Evolutionary conservation across 2,329 filamentous ascomycete genomes (phyloP).

Genomic region (Aaosphaeria arxii): DNA sequence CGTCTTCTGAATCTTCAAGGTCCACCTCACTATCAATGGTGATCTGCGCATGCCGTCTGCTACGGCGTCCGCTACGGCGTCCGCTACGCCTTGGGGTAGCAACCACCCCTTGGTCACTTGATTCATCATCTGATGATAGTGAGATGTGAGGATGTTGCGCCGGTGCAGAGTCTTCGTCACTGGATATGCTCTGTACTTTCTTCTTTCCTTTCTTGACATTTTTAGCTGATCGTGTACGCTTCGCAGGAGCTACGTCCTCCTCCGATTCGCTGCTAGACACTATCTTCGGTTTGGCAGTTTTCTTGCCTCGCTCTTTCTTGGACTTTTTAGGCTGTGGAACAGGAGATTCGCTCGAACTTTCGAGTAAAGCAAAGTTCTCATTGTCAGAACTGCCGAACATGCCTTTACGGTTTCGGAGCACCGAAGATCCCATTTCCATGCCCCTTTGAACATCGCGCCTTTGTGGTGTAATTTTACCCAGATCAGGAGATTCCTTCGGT

Average conservation of each 20-base stretch:
- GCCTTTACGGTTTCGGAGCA: constrained; percentile 10
- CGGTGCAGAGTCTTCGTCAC: background rate
- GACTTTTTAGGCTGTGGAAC: background rate
- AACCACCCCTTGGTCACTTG: too few relatives aligned
- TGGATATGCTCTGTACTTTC: constrained; percentile 9
- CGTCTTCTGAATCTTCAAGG: constrained; percentile 3
- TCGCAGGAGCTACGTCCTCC: background rate
- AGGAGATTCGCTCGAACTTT: background rate
- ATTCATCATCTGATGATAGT: too few relatives aligned
- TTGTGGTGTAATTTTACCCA: background rate
- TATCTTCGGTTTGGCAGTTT: background rate
- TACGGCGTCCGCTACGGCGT: too few relatives aligned
- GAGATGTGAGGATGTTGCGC: too few relatives aligned
- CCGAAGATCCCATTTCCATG: constrained; percentile 18
- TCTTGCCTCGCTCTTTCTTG: background rate
- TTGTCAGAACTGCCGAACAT: constrained; percentile 24
- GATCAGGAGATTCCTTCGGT: constrained; percentile 6
- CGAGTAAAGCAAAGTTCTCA: constrained; percentile 1
- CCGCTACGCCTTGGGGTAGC: too few relatives aligned
- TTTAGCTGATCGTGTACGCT: constrained; percentile 5
- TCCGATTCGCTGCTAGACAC: background rate
- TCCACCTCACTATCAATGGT: constrained; percentile 1
- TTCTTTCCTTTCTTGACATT: constrained; percentile 10
- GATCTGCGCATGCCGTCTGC: too few relatives aligned
- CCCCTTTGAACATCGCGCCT: constrained; percentile 4